Conservation (phyloP, 176 grass and related monocot genomes). For the Melocanna baccifera region DNA sequence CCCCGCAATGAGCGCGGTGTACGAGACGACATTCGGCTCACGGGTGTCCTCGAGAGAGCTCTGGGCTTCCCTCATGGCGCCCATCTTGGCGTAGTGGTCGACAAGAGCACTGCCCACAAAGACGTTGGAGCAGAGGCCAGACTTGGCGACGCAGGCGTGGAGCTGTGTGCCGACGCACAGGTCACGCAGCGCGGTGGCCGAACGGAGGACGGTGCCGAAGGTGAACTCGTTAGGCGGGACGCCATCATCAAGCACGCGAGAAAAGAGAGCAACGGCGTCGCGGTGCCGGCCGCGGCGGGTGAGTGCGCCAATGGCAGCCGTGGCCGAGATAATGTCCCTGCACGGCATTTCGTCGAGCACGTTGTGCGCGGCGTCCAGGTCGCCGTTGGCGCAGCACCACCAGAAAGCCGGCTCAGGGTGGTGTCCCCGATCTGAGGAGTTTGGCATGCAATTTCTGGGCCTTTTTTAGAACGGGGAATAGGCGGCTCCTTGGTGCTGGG, state of each 20-base stretch:
- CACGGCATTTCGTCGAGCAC: slow-evolving; percentile 66
- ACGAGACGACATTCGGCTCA: slow-evolving; percentile 72
- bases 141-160: slow-evolving; percentile 66
- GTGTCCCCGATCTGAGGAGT: background rate
- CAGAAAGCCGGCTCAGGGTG: background rate
- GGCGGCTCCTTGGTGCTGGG: background rate
- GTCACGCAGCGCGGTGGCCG: slow-evolving; percentile 46
- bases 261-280: slow-evolving; percentile 55
- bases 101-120: slow-evolving; percentile 82
- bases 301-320: slow-evolving; percentile 54
- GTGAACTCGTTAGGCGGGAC: slow-evolving; percentile 76
- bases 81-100: slow-evolving; percentile 74
- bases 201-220: slow-evolving; percentile 66
- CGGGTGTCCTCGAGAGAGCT: slow-evolving; percentile 46
- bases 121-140: slow-evolving; percentile 59
- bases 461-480: background rate
- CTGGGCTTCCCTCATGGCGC: slow-evolving; percentile 55
- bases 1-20: slow-evolving; percentile 58
- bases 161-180: slow-evolving; percentile 51
- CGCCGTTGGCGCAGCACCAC: background rate
- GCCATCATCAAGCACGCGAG: slow-evolving; percentile 32
- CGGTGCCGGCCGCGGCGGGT: slow-evolving; percentile 42
- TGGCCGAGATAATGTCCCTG: slow-evolving; percentile 60
- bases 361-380: background rate
- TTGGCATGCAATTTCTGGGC: slow-evolving; percentile 31